These are phyloP conservation scores for Verticillium zaregamsianum DNA, from an alignment of 2,329 filamentous ascomycete genomes.

Conservation along the genomic window DNA sequence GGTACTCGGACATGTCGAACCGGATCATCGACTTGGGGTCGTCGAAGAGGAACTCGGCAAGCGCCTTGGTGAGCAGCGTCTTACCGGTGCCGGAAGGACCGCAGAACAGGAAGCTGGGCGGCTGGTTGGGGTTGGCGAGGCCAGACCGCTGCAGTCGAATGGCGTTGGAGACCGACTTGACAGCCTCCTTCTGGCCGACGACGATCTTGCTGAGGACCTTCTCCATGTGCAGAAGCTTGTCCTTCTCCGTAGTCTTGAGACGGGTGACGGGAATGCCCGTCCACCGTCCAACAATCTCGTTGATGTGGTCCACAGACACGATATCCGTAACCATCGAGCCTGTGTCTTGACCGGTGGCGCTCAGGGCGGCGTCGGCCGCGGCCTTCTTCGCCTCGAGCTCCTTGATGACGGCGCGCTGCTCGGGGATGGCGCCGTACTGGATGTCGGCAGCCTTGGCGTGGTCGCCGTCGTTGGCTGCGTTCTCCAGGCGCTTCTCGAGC, in stretches of 20 bases:
- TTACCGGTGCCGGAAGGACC: slow-evolving; percentile 98
- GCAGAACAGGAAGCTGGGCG: slow-evolving; percentile 97
- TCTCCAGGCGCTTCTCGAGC: slow-evolving; percentile 86
- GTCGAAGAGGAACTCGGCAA: slow-evolving; percentile 97
- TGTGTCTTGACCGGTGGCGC: slow-evolving; percentile 48
- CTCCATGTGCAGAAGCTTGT: slow-evolving; percentile 98
- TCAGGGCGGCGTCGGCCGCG: slow-evolving; percentile 69
- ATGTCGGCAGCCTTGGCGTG: slow-evolving; percentile 86
- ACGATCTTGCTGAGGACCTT: slow-evolving; percentile 77
- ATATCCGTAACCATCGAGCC: slow-evolving; percentile 84
- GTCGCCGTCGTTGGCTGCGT: slow-evolving; percentile 84
- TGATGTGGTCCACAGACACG: slow-evolving; percentile 96
- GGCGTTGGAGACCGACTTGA: slow-evolving; percentile 88
- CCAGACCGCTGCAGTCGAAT: slow-evolving; percentile 94
- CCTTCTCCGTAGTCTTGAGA: slow-evolving; percentile 92
- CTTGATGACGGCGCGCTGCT: slow-evolving; percentile 77
- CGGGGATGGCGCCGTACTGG: slow-evolving; percentile 95
- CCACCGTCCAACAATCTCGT: slow-evolving; percentile 95
- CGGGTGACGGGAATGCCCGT: slow-evolving; percentile 97
- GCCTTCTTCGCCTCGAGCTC: slow-evolving; percentile 77
- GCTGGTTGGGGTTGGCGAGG: slow-evolving; percentile 91
- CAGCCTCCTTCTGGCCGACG: slow-evolving; percentile 91
- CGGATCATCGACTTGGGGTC: slow-evolving; percentile 97
- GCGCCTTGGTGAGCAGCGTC: slow-evolving; percentile 91
- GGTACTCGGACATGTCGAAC: slow-evolving; percentile 99